Evolutionary conservation across 2,329 filamentous ascomycete species (phyloP).

Genomic region (Stemphylium beticola): DNA sequence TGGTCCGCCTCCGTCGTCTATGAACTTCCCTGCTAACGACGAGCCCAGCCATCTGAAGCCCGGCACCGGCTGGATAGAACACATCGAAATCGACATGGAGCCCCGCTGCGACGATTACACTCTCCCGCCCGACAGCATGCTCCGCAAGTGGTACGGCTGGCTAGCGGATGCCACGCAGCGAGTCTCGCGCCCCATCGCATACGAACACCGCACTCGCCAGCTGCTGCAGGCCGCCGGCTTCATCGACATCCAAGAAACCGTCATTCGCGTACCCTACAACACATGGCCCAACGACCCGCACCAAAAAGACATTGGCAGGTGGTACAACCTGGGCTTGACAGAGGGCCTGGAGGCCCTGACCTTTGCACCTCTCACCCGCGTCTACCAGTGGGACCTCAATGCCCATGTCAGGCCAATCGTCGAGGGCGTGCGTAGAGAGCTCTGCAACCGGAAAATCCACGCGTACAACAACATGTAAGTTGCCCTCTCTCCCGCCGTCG

Average conservation of each 20-base stretch:
- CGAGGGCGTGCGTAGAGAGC: constrained; percentile 68
- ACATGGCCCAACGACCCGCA: constrained; percentile 71
- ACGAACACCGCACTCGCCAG: constrained; percentile 66
- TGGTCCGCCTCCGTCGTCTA: not conserved
- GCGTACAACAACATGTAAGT: constrained; percentile 80
- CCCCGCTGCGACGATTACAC: constrained; percentile 74
- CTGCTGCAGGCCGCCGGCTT: constrained; percentile 76
- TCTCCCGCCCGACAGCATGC: constrained; percentile 61
- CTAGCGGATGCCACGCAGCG: constrained; percentile 72
- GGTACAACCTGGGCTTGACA: constrained; percentile 81
- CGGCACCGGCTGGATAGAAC: constrained; percentile 77
- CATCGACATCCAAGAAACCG: constrained; percentile 74
- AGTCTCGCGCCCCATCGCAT: constrained; percentile 69
- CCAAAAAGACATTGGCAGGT: constrained; percentile 73
- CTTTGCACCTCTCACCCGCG: constrained; percentile 73
- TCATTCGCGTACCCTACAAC: constrained; percentile 74
- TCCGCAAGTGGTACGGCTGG: constrained; percentile 73
- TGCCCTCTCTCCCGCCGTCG: constrained; percentile 19
- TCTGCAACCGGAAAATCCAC: constrained; percentile 70
- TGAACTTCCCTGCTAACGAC: constrained; percentile 26
- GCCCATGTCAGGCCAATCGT: constrained; percentile 68
- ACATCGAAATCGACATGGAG: constrained; percentile 85
- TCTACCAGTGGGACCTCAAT: constrained; percentile 65
- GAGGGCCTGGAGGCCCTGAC: constrained; percentile 76
- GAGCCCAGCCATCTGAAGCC: constrained; percentile 74